Percentiles rank a stretch among this genome's conserved stretches.
These are phyloP conservation scores for Globisporangium alternatum DNA, from an alignment of 352 stramenopile genomes.

Conservation along the genomic window DNA sequence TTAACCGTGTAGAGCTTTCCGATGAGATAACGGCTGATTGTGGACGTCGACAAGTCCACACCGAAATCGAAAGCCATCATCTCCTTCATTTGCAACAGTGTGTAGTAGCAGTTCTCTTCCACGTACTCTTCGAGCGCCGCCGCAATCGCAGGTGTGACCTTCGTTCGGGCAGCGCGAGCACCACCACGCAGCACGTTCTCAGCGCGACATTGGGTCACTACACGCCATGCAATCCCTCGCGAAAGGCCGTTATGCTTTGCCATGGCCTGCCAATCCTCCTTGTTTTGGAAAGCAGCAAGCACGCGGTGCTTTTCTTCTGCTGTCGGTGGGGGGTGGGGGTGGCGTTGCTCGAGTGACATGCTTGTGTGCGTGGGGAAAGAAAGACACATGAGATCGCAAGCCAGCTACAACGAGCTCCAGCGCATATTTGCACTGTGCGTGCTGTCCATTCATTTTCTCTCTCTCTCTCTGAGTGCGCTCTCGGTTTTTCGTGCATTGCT, in stretches of 20 bases:
- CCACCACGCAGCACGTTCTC: background rate
- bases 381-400: no score
- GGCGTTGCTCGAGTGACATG: no score
- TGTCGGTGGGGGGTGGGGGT: no score
- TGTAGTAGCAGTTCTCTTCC: background rate
- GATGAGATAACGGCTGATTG: slow-evolving; percentile 15
- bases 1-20: slow-evolving; percentile 20
- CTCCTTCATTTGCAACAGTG: background rate
- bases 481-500: no score
- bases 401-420: no score
- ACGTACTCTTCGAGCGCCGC: background rate
- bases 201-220: background rate
- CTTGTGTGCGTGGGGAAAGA: no score
- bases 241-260: background rate
- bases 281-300: background rate
- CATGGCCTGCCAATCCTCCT: background rate
- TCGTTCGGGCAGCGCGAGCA: background rate
- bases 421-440: no score
- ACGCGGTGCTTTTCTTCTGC: background rate
- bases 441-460: no score
- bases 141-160: background rate
- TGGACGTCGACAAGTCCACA: slow-evolving; percentile 12
- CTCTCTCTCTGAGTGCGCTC: no score
- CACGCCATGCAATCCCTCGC: background rate
- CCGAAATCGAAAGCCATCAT: background rate